Conservation (phyloP, 345 rosid species). For the Sapria himalayana region DNA sequence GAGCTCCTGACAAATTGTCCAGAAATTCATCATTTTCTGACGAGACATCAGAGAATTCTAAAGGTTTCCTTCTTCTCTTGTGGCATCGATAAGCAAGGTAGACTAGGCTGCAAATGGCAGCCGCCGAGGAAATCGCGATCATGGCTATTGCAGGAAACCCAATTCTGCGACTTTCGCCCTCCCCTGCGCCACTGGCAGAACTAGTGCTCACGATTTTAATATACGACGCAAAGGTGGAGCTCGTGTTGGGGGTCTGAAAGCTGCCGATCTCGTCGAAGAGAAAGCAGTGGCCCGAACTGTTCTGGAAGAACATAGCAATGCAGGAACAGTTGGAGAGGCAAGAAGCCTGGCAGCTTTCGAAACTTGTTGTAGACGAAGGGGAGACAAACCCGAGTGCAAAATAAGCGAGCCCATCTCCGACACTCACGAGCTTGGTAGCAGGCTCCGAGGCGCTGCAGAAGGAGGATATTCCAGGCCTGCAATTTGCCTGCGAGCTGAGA, state of each 20-base stretch:
- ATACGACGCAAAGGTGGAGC: constrained; percentile 27
- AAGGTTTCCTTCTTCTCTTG: constrained; percentile 18
- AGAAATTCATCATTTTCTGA: constrained; percentile 74
- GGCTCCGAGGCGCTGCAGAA: constrained; percentile 24
- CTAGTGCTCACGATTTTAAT: constrained; percentile 29
- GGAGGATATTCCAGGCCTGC: constrained; percentile 32
- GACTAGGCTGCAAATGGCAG: constrained; percentile 25
- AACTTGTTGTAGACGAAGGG: constrained; percentile 29
- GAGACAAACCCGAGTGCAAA: constrained; percentile 38
- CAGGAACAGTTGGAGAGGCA: constrained; percentile 64
- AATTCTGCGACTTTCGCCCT: constrained; percentile 16
- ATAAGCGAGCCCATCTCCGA: constrained; percentile 34
- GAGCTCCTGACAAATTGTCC: constrained; percentile 58
- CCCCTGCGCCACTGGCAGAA: constrained; percentile 8
- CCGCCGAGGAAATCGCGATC: constrained; percentile 27
- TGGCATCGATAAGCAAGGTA: constrained; percentile 24
- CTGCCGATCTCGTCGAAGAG: constrained; percentile 54
- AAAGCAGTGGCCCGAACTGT: constrained; percentile 50
- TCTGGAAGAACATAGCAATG: constrained; percentile 46
- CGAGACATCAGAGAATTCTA: constrained; percentile 19
- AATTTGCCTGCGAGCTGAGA: constrained; percentile 17
- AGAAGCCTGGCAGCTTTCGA: constrained; percentile 43
- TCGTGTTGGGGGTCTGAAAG: constrained; percentile 19
- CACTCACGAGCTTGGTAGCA: constrained; percentile 27
- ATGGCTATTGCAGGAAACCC: constrained; percentile 28